These are phyloP conservation scores for Colletotrichum higginsianum DNA, from an alignment of 2,329 filamentous ascomycete species.

Conservation along the genomic window DNA sequence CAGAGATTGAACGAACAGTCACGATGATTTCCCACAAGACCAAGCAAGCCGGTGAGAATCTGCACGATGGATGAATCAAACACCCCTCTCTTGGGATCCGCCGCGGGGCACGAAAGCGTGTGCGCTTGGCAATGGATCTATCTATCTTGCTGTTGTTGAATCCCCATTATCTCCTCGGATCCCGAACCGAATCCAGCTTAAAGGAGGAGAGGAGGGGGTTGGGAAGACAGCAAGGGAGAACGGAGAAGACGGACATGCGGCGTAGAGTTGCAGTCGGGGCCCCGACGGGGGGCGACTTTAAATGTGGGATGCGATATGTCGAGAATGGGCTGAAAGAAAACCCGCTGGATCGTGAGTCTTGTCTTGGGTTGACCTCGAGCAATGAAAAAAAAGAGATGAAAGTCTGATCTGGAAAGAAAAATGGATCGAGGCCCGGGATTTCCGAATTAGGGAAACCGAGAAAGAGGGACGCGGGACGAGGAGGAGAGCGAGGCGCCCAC, in stretches of 20 bases:
- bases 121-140: conserved; percentile 18
- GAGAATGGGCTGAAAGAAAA: conserved; percentile 2
- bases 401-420: conserved; percentile 12
- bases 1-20: conserved; percentile 5
- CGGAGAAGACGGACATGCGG: conserved; percentile 10
- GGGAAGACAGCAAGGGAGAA: neutral
- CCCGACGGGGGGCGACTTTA: conserved; percentile 12
- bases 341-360: conserved; percentile 4
- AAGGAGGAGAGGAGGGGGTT: conserved; percentile 18
- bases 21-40: neutral
- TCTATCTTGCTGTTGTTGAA: neutral
- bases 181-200: conserved; percentile 38
- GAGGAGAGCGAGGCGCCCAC: neutral
- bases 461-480: neutral
- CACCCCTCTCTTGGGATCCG: neutral
- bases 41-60: neutral
- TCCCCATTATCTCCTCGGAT: conserved; percentile 24
- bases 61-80: too few relatives aligned
- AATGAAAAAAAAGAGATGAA: neutral
- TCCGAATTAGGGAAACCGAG: conserved; percentile 29
- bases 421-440: conserved; percentile 29
- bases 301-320: conserved; percentile 7
- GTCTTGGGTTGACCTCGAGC: neutral
- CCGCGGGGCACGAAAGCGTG: neutral
- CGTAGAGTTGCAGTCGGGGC: conserved; percentile 23